Evolutionary conservation across 306 rosid species (phyloP).

Genomic region (Trifolium repens): DNA sequence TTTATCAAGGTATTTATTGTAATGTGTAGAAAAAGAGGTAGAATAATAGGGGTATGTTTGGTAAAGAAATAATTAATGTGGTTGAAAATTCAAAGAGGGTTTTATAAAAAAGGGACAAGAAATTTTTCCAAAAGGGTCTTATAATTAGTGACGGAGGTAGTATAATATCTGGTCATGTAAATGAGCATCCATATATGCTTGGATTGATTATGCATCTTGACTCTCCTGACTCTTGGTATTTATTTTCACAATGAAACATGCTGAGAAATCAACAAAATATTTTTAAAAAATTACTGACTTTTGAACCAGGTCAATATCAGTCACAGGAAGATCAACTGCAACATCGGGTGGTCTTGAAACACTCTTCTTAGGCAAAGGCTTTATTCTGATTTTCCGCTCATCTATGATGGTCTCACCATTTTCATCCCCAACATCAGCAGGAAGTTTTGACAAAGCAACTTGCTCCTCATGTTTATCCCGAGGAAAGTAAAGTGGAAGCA

Average conservation of each 20-base stretch:
- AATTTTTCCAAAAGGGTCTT: too few relatives aligned
- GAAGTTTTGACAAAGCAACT: constrained; percentile 85
- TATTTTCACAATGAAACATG: constrained; percentile 5
- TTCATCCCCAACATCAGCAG: constrained; percentile 99
- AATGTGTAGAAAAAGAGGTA: too few relatives aligned
- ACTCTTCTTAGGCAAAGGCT: constrained; percentile 82
- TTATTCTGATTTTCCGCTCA: constrained; percentile 98
- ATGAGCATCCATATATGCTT: constrained; percentile 6
- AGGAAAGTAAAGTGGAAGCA: constrained; percentile 98
- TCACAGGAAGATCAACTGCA: constrained; percentile 71
- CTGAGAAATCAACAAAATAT: constrained; percentile 5
- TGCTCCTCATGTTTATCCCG: constrained; percentile 96
- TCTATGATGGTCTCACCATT: constrained; percentile 95
- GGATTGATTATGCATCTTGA: constrained; percentile 4
- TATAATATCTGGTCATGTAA: constrained; percentile 22
- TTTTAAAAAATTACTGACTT: constrained; percentile 60
- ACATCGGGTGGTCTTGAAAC: constrained; percentile 59
- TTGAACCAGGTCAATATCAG: constrained; percentile 76
- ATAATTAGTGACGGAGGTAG: too few relatives aligned
- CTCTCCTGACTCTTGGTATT: not conserved
- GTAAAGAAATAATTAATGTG: too few relatives aligned
- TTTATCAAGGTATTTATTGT: too few relatives aligned
- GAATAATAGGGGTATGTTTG: too few relatives aligned
- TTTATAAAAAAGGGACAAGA: too few relatives aligned
- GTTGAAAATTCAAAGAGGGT: too few relatives aligned